A percentile compares a stretch with the other conserved stretches of the same genome.
Conservation (phyloP, 805 yeast genomes). For the Hanseniaspora nectarophila region DNA sequence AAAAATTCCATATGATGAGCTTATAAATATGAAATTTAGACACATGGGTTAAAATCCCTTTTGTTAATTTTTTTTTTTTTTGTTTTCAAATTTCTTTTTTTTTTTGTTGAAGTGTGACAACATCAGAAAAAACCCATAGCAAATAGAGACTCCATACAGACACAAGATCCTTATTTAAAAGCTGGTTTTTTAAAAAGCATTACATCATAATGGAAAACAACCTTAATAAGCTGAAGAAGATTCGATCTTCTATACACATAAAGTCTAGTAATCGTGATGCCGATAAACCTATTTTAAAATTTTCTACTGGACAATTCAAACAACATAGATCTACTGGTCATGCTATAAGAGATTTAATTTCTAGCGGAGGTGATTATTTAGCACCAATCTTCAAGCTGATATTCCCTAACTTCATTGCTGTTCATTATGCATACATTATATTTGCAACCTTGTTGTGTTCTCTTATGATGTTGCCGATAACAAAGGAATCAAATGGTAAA, state of each 20-base stretch:
- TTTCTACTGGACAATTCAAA: slow-evolving; percentile 16
- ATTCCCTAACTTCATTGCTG: slow-evolving; percentile 40
- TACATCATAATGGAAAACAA: background rate
- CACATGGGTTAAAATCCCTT: no score
- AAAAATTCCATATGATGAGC: background rate
- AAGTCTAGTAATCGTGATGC: background rate
- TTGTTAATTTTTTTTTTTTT: no score
- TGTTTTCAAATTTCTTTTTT: no score
- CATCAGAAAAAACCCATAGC: background rate
- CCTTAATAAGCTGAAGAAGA: background rate
- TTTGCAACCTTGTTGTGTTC: slow-evolving; percentile 53
- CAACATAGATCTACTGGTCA: slow-evolving; percentile 32
- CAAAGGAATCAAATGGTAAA: slow-evolving; percentile 30
- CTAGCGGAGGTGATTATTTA: slow-evolving; percentile 22
- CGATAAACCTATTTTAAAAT: slow-evolving; percentile 18
- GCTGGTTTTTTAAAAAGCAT: background rate
- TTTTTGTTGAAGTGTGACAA: background rate
- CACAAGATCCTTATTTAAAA: background rate
- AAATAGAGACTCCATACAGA: no score
- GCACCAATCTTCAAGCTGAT: slow-evolving; percentile 31
- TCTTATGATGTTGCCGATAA: slow-evolving; percentile 63
- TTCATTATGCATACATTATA: slow-evolving; percentile 63
- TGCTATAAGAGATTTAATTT: slow-evolving; percentile 31
- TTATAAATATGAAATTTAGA: background rate
- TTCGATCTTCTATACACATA: background rate